Percentiles rank a stretch among this genome's conserved stretches.
These are phyloP conservation scores for Filobasidium uniguttulatum DNA, from an alignment of 1,284 basidiomycete species.

Conservation along the genomic window DNA sequence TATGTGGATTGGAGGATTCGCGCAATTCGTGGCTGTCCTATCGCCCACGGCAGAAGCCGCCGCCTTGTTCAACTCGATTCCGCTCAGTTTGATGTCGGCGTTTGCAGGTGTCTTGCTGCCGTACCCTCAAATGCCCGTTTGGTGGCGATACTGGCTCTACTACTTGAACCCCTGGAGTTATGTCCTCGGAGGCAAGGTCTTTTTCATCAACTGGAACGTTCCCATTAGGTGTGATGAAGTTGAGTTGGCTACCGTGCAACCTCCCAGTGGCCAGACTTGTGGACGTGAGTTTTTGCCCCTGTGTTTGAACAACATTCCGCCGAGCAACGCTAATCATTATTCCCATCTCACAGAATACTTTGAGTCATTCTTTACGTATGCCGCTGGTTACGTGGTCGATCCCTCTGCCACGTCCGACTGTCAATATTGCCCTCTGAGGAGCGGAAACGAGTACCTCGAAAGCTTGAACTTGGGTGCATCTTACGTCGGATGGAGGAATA, in stretches of 20 bases:
- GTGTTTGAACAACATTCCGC: too few species aligned
- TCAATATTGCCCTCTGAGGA: constrained; percentile 29
- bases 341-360: constrained; percentile 4
- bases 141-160: constrained; percentile 19
- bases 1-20: constrained; percentile 8
- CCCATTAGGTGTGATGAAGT: constrained; percentile 20
- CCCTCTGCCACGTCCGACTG: constrained; percentile 35
- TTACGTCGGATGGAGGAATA: constrained; percentile 9
- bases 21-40: constrained; percentile 3
- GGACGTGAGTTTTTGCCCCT: constrained; percentile 2
- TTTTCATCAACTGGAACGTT: constrained; percentile 5
- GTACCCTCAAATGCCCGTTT: constrained; percentile 17
- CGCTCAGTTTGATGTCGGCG: constrained; percentile 5
- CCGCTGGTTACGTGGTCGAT: constrained; percentile 61
- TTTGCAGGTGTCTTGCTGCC: constrained; percentile 19
- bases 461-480: constrained; percentile 5
- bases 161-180: constrained; percentile 9
- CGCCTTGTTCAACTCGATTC: constrained; percentile 6
- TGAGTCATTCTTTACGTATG: constrained; percentile 3
- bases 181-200: constrained; percentile 6
- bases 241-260: constrained; percentile 29
- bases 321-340: not conserved
- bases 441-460: constrained; percentile 5
- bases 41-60: constrained; percentile 7
- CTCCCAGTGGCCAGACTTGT: constrained; percentile 31